phyloP scores from a whole-genome alignment of 164 flowering plant species.

The Magnolia officinalis region DNA sequence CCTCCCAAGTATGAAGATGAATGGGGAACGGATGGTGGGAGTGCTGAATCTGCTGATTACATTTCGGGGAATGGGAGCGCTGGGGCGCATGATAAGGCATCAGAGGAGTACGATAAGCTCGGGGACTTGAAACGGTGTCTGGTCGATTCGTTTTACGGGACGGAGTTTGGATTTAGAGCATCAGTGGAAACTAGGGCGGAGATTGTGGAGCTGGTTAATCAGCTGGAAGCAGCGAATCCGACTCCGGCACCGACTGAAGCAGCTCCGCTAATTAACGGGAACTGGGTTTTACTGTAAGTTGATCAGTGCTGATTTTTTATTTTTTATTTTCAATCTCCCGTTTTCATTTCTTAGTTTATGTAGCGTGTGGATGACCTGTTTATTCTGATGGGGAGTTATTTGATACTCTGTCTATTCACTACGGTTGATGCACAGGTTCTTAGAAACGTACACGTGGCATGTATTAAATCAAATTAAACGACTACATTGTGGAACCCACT shows the following conservation, averaged over 20 bases:
- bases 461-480: no score
- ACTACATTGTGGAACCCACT: no score
- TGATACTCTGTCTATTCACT: no score
- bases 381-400: background rate
- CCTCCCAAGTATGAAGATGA: constrained; percentile 72
- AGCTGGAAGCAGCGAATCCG: constrained; percentile 79
- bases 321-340: background rate
- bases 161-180: constrained; percentile 68
- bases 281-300: constrained; percentile 87
- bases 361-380: background rate
- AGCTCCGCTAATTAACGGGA: constrained; percentile 66
- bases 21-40: constrained; percentile 48
- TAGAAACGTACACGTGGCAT: no score
- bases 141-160: constrained; percentile 80
- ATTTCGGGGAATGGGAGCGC: constrained; percentile 25
- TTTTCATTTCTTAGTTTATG: background rate
- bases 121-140: constrained; percentile 64
- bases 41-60: constrained; percentile 11
- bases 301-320: background rate
- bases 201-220: constrained; percentile 72
- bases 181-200: constrained; percentile 75
- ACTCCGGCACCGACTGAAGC: constrained; percentile 63
- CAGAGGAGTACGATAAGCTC: constrained; percentile 18
- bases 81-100: constrained; percentile 3
- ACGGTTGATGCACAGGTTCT: background rate